Evolutionary conservation across 768 basidiomycete genomes (phyloP), one percentile per base, ranked within the genome.

Genomic region (Suillus tomentosus): DNA sequence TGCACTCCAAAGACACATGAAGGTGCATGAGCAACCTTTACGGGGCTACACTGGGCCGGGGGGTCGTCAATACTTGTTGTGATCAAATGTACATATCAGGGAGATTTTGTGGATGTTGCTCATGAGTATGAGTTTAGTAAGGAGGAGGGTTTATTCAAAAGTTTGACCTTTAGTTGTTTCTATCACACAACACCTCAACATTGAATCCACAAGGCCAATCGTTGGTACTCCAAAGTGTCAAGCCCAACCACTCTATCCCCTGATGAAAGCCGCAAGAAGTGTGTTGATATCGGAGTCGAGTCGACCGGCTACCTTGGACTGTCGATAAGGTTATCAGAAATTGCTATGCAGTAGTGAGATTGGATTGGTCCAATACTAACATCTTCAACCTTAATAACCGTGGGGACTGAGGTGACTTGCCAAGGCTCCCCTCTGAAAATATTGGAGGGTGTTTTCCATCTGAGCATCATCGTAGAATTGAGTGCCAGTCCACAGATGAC

Each of bases 381-480:
- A 67, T 88, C 79, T 67, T 79, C 72, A 24, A 87, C 60, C 68
- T 81, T 85, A 56, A 92, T 79, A 62, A 93, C 83, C 8, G 91
- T 91, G 15, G 91, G 91, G 34, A 93, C 79, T 31, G 75, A 76
- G 19, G 72, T 74, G 55, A 92, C 70, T 5, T 82, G 79, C 86
- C 89, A 91, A 5, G 89, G 88, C 17, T 78, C 82, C 60, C 80
- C 80, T 62, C 90, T 86, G 70, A 85, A 90, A 3, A 79, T 68
- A 67, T 90, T 90, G 15, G 78, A 73, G 8, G 81, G 74, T 1
- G 79, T 70, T 76, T 86, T 92, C 91, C 91, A 93, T 70, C 91
- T 92, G 64, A n/a, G 64, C 19, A 7, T 37, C 59, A 19, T 62
- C 10, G 37, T 60, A 55, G 10, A 67, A 60, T 42, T 42, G 13